These are phyloP conservation scores for Alternaria sp. DNA, from an alignment of 2,329 filamentous ascomycete genomes.

Conservation along the genomic window DNA sequence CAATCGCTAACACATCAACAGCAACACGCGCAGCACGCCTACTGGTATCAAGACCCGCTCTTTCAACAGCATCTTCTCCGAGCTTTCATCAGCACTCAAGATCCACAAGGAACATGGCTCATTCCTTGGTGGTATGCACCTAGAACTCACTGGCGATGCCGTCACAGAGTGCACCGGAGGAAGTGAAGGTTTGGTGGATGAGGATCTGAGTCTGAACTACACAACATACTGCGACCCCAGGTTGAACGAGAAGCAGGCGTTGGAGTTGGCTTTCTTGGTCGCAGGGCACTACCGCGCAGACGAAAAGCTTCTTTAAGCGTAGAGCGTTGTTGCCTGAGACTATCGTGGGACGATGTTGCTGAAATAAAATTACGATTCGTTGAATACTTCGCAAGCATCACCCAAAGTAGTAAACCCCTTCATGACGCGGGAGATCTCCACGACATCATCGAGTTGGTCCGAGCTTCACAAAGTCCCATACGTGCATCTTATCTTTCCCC, in stretches of 20 bases:
- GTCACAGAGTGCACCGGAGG: slow-evolving; percentile 97
- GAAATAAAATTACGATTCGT: slow-evolving; percentile 1
- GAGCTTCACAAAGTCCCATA: slow-evolving; percentile 14
- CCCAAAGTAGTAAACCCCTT: slow-evolving; percentile 2
- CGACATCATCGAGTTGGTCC: slow-evolving; percentile 19
- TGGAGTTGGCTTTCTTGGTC: slow-evolving; percentile 93
- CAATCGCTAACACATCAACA: slow-evolving; percentile 29
- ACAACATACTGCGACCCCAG: slow-evolving; percentile 95
- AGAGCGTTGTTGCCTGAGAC: no score
- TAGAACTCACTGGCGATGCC: slow-evolving; percentile 93
- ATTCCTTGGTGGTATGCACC: slow-evolving; percentile 91
- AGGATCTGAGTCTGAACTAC: slow-evolving; percentile 89
- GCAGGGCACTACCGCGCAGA: slow-evolving; percentile 77
- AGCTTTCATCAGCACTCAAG: slow-evolving; percentile 81
- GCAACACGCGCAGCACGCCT: slow-evolving; percentile 71
- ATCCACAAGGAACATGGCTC: slow-evolving; percentile 86
- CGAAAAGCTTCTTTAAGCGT: slow-evolving; percentile 20
- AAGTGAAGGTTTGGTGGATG: slow-evolving; percentile 84
- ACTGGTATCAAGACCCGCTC: slow-evolving; percentile 89
- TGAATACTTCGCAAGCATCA: slow-evolving; percentile 4
- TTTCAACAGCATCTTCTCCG: slow-evolving; percentile 88
- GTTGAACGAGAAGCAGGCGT: slow-evolving; percentile 95
- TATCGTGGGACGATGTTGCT: not conserved
- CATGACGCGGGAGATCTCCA: not conserved
- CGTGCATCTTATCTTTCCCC: slow-evolving; percentile 26